Base-by-base conservation (phyloP, 2,329 filamentous ascomycete species). In the Talaromyces sp. region DNA sequence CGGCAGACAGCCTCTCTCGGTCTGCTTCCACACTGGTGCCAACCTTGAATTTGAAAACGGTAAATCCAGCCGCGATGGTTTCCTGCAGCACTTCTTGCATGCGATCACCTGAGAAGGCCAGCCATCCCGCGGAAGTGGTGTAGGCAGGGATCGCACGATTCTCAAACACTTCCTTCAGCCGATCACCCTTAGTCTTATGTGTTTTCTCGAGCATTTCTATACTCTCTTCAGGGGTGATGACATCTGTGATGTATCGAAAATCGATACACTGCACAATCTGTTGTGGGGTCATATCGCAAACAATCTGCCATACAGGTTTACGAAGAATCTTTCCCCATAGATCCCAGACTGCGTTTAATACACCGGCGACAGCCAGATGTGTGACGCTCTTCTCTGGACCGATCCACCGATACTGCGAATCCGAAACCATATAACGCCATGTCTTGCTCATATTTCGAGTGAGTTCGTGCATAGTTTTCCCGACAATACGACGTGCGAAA, bases 321-420 rank as follows among this genome's bases (percentile, higher is more conserved):
- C 84, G 82, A 32, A 95, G 84, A 2, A 83, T 83, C 80, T 96
- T 96, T 57, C 90, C 91, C 92, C 92, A 96, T 19, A 96, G 84
- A 75, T 96, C 92, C 92, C 92, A 96, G 68, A 96, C 82, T 17
- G 91, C 91, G 74, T 96, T 96, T 68, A 96, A 89, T 17, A 96
- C 89, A 46, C 91, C 89, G 29, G 90, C 91, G 10, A 96, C 86
- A 1, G 91, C 92, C 8, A 96, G 88, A 76, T 96, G 92, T 67
- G 95, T 95, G 53, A 96, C 92, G 63, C 92, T 91, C 78, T 96
- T 96, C 70, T 96, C 92, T 0, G 92, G 92, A 0, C 92, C 92
- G 70, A 96, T 93, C 92, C 92, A 96, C 60, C 92, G 89, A 58
- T 96, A 82, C 76, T 96, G 92, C 66, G 86, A 89, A 82, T 96